A percentile compares a stretch with the other conserved stretches of the same genome.
These are phyloP conservation scores for Fragaria iinumae DNA, from an alignment of 306 rosid genomes.

Conservation along the genomic window DNA sequence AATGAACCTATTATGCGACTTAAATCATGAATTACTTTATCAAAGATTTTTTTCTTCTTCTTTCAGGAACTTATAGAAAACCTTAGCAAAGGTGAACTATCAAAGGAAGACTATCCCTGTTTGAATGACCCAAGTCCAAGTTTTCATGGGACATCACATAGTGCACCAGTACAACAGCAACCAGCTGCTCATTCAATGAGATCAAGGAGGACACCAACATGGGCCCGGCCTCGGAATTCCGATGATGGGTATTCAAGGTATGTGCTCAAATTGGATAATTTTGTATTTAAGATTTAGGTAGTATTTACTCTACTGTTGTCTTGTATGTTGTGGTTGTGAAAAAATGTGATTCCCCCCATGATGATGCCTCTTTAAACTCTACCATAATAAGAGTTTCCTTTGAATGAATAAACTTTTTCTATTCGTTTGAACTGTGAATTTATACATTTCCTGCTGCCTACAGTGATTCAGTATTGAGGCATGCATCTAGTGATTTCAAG, in stretches of 20 bases:
- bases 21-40: conserved; percentile 11
- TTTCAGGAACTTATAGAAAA: conserved; percentile 87
- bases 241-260: conserved; percentile 98
- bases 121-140: conserved; percentile 83
- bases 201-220: conserved; percentile 79
- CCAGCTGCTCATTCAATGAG: conserved; percentile 87
- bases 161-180: conserved; percentile 42
- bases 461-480: conserved; percentile 84
- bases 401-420: neutral
- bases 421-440: neutral
- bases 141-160: conserved; percentile 55
- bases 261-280: neutral
- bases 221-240: conserved; percentile 90
- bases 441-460: conserved; percentile 16
- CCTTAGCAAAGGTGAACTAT: conserved; percentile 65
- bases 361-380: neutral
- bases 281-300: neutral
- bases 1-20: no score
- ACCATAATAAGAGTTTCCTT: neutral
- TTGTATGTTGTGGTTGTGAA: neutral
- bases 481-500: conserved; percentile 83
- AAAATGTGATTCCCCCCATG: neutral
- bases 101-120: conserved; percentile 93
- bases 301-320: neutral
- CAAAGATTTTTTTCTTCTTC: neutral